These are phyloP conservation scores for Acanthochlamys bracteata DNA, from an alignment of 106 monocot genomes.

Conservation along the genomic window DNA sequence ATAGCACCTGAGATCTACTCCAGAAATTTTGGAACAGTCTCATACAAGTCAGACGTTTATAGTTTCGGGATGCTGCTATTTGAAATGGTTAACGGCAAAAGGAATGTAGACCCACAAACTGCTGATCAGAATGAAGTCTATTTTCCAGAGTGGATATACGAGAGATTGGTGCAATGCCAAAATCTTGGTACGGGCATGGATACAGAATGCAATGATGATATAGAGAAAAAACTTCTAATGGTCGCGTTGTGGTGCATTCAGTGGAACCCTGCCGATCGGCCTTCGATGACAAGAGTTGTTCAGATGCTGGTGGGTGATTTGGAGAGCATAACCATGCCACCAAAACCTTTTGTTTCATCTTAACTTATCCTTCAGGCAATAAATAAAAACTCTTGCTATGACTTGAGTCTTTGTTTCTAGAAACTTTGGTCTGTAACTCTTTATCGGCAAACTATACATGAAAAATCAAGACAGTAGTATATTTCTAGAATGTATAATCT, in stretches of 20 bases:
- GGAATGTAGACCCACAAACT: slow-evolving; percentile 23
- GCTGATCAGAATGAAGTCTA: slow-evolving; percentile 15
- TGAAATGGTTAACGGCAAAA: slow-evolving; percentile 31
- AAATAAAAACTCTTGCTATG: too few species aligned
- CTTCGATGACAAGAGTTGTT: slow-evolving; percentile 21
- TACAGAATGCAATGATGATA: slow-evolving; percentile 1
- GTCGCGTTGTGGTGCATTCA: slow-evolving; percentile 32
- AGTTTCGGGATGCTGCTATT: slow-evolving; percentile 46
- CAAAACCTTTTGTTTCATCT: slow-evolving; percentile 18
- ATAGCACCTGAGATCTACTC: slow-evolving; percentile 41
- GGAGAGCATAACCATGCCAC: slow-evolving; percentile 12
- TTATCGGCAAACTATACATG: too few species aligned
- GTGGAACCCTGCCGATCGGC: slow-evolving; percentile 11
- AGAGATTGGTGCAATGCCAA: slow-evolving; percentile 5
- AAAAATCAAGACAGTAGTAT: too few species aligned
- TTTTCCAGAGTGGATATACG: slow-evolving; percentile 33
- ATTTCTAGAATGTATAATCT: too few species aligned
- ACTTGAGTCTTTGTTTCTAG: too few species aligned
- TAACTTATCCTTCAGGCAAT: too few species aligned
- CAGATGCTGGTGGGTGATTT: slow-evolving; percentile 22
- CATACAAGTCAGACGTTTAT: slow-evolving; percentile 42
- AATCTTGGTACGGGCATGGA: too few species aligned
- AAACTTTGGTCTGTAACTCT: too few species aligned
- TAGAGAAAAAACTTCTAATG: slow-evolving; percentile 18
- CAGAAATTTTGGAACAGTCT: slow-evolving; percentile 34